Base-by-base conservation (phyloP, 2,329 filamentous ascomycete genomes). In the Venturia oleaginea region DNA sequence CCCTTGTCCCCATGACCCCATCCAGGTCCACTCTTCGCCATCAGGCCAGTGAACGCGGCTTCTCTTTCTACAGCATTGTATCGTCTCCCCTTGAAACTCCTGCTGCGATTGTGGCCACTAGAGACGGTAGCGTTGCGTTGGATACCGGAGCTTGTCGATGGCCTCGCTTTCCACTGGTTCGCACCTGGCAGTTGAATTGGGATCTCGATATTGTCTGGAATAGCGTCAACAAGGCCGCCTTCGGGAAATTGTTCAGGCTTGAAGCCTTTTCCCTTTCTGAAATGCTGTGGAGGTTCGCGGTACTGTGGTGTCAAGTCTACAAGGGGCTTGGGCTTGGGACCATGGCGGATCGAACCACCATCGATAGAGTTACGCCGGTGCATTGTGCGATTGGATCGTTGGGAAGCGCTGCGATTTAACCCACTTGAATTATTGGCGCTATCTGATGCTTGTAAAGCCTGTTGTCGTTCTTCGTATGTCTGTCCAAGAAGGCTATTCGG, bases 271-370 rank as follows among this genome's bases (percentile, higher is more conserved):
- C 81, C 78, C 60, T 83, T 81, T 59, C 78, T 79, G 63, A 78
- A 74, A 70, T 81, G 81, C 72, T 87, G 80, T 22, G 86, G 86
- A 7, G 86, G 81, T 67, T 89, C 86, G 61, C 82, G 79, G 70
- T 87, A 88, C 60, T 80, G 78, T 0, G 86, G 85, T 0, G 85
- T 86, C 48, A 91, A 79, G 70, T 90, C 88, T 37, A 92, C 76
- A 6, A 92, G 79, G 1, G 89, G 88, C 67, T 85, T 85, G 32
- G 60, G 51, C n/a, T 43, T 55, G 37, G 63, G 65, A 34, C 22
- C 70, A 70, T 51, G 68, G 64, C 43, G 38, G 22, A 55, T 32
- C 27, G 42, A 65, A 13, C 57, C 64, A 19, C 54, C 24, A 46
- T 66, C 54, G n/a, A 48, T 24, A 15, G 51, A 48, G 54, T 62